A percentile compares a stretch with the other conserved stretches of the same genome.
phyloP scores from a whole-genome alignment of 192 early-diverging fungal species.

The Umbelopsis vinacea region DNA sequence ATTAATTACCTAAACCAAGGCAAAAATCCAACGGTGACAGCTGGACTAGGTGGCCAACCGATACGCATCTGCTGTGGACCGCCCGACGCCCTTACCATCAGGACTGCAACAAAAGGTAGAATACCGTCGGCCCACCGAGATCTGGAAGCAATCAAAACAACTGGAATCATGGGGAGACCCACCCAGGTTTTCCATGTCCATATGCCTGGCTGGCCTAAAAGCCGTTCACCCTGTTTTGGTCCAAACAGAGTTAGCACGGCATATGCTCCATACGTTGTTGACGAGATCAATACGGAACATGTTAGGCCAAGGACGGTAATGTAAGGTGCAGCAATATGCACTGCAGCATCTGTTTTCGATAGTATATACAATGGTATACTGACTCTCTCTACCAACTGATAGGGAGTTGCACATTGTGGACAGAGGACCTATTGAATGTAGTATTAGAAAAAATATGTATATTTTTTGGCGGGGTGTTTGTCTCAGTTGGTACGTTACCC shows the following conservation, averaged over 20 bases:
- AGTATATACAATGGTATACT: slow-evolving; percentile 56
- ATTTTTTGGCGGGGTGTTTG: too few species aligned
- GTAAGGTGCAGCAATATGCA: slow-evolving; percentile 66
- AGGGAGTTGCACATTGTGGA: slow-evolving; percentile 70
- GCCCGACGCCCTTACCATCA: slow-evolving; percentile 50
- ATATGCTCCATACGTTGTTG: slow-evolving; percentile 71
- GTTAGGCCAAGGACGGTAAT: slow-evolving; percentile 63
- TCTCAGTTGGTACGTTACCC: slow-evolving; percentile 31
- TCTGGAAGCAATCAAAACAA: slow-evolving; percentile 64
- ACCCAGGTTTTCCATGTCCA: slow-evolving; percentile 72
- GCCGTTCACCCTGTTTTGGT: slow-evolving; percentile 57
- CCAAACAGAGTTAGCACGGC: slow-evolving; percentile 72
- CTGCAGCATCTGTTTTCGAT: slow-evolving; percentile 52
- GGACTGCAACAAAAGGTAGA: slow-evolving; percentile 65
- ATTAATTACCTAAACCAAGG: slow-evolving; percentile 58
- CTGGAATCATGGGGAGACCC: slow-evolving; percentile 52
- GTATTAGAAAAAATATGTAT: background rate
- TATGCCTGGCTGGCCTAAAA: slow-evolving; percentile 56
- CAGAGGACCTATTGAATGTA: slow-evolving; percentile 59
- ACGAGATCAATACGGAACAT: slow-evolving; percentile 63
- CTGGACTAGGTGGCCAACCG: slow-evolving; percentile 64
- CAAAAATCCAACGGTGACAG: slow-evolving; percentile 62
- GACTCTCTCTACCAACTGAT: slow-evolving; percentile 59
- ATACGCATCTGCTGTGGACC: slow-evolving; percentile 55
- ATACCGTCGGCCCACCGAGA: slow-evolving; percentile 59